phyloP scores from a whole-genome alignment of 139 green algal genomes.

The Edaphochlamys debaryana region DNA sequence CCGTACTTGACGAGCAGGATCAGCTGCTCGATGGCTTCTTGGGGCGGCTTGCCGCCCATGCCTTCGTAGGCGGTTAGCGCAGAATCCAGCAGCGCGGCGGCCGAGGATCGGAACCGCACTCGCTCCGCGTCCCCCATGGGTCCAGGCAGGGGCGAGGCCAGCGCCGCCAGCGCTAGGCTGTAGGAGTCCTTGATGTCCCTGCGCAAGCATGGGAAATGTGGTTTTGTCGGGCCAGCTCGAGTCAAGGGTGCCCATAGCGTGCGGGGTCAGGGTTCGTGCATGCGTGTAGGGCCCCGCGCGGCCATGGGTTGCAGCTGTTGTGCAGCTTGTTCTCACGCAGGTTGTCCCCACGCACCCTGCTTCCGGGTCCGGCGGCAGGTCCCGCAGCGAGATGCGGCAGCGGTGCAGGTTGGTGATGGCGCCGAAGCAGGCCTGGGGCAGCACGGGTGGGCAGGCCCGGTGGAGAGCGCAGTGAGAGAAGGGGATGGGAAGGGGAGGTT shows the following conservation, averaged over 20 bases:
- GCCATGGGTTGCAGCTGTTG: too few relatives aligned
- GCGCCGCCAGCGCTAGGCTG: neutral
- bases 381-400: neutral
- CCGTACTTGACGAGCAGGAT: neutral
- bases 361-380: neutral
- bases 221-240: too few relatives aligned
- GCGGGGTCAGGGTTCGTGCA: too few relatives aligned
- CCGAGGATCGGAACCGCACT: neutral
- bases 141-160: neutral
- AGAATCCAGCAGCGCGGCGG: conserved; percentile 30
- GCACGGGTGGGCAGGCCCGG: too few relatives aligned
- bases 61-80: conserved; percentile 16
- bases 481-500: too few relatives aligned
- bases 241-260: too few relatives aligned
- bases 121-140: neutral
- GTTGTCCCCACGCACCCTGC: too few relatives aligned
- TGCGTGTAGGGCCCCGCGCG: too few relatives aligned
- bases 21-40: neutral
- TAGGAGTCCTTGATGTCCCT: neutral
- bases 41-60: neutral
- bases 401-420: conserved; percentile 28
- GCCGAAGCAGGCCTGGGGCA: conserved; percentile 16
- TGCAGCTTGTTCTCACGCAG: too few relatives aligned
- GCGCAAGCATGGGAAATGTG: too few relatives aligned
- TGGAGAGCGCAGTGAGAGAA: too few relatives aligned